Evolutionary conservation across 441 rosid genomes (phyloP), one percentile per base, ranked within the genome.

Genomic region (Gossypium schwendimanii): DNA sequence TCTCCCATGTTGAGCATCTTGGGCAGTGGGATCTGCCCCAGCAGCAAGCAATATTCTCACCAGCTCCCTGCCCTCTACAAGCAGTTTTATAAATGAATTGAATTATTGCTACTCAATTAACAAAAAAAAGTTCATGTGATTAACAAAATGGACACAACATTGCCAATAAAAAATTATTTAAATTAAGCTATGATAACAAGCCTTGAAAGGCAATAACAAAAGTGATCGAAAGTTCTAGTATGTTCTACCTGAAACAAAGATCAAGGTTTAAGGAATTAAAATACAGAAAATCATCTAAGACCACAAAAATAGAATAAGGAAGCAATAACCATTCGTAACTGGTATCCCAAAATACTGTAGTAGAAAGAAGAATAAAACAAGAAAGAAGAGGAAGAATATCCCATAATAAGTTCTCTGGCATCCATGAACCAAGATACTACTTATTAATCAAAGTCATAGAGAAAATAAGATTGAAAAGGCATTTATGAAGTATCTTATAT

Each of bases 21-120:
- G 97, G 49, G 94, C 91, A 65, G 89, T 88, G 72, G 93, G 91
- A 83, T 92, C 94, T 54, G 99, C 98, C 71, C 98, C 98, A 81
- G 97, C 97, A 71, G 90, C 89, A 75, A 96, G 94, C 85, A 96
- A 78, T 74, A 90, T 59, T 70, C 82, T 87, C 81, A 90, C 99
- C 80, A 93, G 79, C 76, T 93, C 88, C 83, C 98, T 93, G 57
- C 98, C 97, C 85, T 96, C 99, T 96, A 78, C 85, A 83, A 68
- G 78, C 50, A 76, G 52, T 76, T 61, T 76, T 6, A 82, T 36
- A 71, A 69, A 70, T 39, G 33, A 77, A 71, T 20, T 21, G 64
- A 57, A 73, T 24, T 33, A 36, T 17, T 5, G 11, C 60, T 54
- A 53, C 24, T 14, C 2, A 63, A 63, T 23, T 41, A 41, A 41